phyloP scores from a whole-genome alignment of 192 early-diverging fungal species.

The Spizellomyces sp. region DNA sequence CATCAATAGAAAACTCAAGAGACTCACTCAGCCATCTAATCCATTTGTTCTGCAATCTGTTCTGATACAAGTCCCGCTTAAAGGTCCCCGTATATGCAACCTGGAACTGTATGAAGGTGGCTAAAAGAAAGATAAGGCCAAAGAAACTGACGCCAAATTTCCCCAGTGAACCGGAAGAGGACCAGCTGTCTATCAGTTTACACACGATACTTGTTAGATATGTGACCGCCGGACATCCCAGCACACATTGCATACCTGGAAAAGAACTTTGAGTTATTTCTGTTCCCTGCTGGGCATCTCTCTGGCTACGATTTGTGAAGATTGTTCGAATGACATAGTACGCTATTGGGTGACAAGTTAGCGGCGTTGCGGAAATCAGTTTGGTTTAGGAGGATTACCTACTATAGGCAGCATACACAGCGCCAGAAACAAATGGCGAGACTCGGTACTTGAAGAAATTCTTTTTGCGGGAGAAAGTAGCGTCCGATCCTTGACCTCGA shows the following conservation, averaged over 20 bases:
- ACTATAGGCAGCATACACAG: slow-evolving; percentile 46
- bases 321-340: slow-evolving; percentile 37
- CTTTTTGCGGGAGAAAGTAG: slow-evolving; percentile 28
- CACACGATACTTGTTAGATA: too few relatives aligned
- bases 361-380: neutral
- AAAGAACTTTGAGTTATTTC: slow-evolving; percentile 33
- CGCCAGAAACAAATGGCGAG: slow-evolving; percentile 43
- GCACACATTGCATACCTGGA: slow-evolving; percentile 13
- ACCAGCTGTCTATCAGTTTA: slow-evolving; percentile 29
- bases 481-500: slow-evolving; percentile 48
- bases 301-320: slow-evolving; percentile 17
- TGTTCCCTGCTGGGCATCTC: slow-evolving; percentile 6
- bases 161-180: slow-evolving; percentile 11
- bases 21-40: slow-evolving; percentile 9
- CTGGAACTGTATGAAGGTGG: slow-evolving; percentile 39
- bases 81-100: slow-evolving; percentile 33
- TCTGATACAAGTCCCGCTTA: slow-evolving; percentile 21
- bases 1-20: too few relatives aligned
- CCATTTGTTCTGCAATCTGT: slow-evolving; percentile 10
- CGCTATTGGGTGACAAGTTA: neutral
- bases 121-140: slow-evolving; percentile 45
- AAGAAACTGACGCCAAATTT: slow-evolving; percentile 39
- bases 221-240: too few relatives aligned
- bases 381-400: neutral
- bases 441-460: slow-evolving; percentile 51